These are phyloP conservation scores for Schizothecium vesticola DNA, from an alignment of 495 filamentous ascomycete genomes.

Conservation along the genomic window DNA sequence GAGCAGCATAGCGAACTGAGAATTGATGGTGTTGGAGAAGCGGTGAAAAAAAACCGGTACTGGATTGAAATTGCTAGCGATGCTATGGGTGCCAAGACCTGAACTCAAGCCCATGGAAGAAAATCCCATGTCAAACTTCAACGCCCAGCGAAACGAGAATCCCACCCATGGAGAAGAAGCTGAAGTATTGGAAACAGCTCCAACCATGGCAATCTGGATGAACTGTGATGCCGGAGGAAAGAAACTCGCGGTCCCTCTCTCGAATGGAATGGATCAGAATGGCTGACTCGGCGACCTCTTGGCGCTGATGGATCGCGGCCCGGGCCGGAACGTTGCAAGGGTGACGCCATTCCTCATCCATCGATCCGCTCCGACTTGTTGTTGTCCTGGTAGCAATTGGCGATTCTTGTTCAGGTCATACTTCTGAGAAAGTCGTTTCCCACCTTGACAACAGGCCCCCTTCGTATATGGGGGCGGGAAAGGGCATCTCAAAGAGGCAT, in stretches of 20 bases:
- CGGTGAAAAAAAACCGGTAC: neutral
- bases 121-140: no score
- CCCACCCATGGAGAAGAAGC: neutral
- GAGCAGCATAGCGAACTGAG: neutral
- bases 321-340: neutral
- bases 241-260: no score
- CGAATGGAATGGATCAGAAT: no score
- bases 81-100: no score
- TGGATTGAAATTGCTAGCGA: no score
- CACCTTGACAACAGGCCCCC: no score
- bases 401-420: neutral
- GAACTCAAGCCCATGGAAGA: no score
- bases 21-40: neutral
- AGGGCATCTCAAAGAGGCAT: slow-evolving; percentile 1
- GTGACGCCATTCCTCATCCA: neutral
- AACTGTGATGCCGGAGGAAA: no score
- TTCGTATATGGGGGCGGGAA: no score
- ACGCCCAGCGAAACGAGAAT: neutral
- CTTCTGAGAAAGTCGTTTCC: neutral
- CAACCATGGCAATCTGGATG: no score
- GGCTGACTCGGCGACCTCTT: neutral
- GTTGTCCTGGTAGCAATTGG: neutral
- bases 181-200: no score
- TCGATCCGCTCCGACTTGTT: neutral
- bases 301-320: neutral